Percentiles rank a stretch among this genome's conserved stretches.
Evolutionary conservation across 2,329 filamentous ascomycete species (phyloP).

Genomic region (Magnaporthales sp.): DNA sequence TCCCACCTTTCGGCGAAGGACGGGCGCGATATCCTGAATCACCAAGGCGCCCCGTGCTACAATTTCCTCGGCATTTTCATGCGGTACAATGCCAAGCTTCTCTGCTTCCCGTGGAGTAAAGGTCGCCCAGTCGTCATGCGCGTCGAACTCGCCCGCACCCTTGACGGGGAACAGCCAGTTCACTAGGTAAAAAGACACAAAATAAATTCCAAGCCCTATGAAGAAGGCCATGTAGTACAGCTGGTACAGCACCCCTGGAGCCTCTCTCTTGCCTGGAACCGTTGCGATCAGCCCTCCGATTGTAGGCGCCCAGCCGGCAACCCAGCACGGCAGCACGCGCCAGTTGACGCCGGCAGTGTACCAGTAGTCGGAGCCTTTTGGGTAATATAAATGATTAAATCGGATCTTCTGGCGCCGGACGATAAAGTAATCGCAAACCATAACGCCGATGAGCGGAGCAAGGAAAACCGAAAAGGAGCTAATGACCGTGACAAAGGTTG

Average conservation of each 20-base stretch:
- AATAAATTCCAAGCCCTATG: slow-evolving; percentile 21
- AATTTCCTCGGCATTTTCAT: neutral
- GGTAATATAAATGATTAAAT: slow-evolving; percentile 26
- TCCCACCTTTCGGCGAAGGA: too few relatives aligned
- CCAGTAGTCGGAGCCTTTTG: slow-evolving; percentile 28
- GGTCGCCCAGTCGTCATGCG: slow-evolving; percentile 32
- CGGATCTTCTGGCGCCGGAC: slow-evolving; percentile 23
- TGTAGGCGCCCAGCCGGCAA: slow-evolving; percentile 6
- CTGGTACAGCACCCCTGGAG: slow-evolving; percentile 28
- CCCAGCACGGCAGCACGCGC: slow-evolving; percentile 32
- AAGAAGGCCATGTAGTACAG: slow-evolving; percentile 39
- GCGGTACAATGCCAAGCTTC: slow-evolving; percentile 1
- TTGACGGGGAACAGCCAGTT: slow-evolving; percentile 30
- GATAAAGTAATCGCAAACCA: slow-evolving; percentile 27
- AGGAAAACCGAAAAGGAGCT: slow-evolving; percentile 32
- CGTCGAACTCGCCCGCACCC: slow-evolving; percentile 32
- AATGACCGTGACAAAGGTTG: slow-evolving; percentile 20
- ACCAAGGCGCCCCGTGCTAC: neutral
- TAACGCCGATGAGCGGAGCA: slow-evolving; percentile 27
- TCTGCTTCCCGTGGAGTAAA: slow-evolving; percentile 32
- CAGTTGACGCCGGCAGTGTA: slow-evolving; percentile 32
- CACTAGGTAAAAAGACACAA: slow-evolving; percentile 9
- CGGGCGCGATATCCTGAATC: neutral
- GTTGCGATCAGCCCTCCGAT: slow-evolving; percentile 27
- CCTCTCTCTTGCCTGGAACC: slow-evolving; percentile 18